Evolutionary conservation across 1,139 yeast genomes (phyloP).

Genomic region (Debaryomyces sp.): DNA sequence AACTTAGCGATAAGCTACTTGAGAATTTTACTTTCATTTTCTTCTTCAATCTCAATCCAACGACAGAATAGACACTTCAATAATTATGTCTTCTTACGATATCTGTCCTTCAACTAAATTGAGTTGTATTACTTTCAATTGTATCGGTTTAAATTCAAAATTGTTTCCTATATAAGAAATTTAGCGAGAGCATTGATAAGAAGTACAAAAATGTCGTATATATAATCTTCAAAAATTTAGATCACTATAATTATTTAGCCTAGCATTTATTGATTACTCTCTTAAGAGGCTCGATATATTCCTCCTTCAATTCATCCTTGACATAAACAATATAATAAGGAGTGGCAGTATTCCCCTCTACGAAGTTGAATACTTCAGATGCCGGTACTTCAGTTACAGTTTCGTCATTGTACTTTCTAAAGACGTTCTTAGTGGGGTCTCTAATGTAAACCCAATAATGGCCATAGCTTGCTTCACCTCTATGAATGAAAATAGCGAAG

Average conservation of each 20-base stretch:
- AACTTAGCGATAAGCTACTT: background rate
- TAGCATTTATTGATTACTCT: slow-evolving; percentile 31
- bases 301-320: slow-evolving; percentile 58
- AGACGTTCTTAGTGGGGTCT: slow-evolving; percentile 67
- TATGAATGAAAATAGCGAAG: slow-evolving; percentile 90
- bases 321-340: slow-evolving; percentile 91
- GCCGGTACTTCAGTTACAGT: slow-evolving; percentile 76
- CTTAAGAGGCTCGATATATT: slow-evolving; percentile 70
- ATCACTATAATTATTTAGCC: background rate
- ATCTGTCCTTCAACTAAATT: background rate
- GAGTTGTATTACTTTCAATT: background rate
- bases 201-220: slow-evolving; percentile 6
- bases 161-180: background rate
- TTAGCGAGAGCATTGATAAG: background rate
- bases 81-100: background rate
- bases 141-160: background rate
- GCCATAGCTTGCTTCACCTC: slow-evolving; percentile 96
- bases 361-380: slow-evolving; percentile 75
- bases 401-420: slow-evolving; percentile 93
- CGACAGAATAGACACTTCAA: background rate
- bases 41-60: background rate
- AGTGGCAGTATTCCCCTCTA: slow-evolving; percentile 80
- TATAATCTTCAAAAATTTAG: background rate
- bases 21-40: slow-evolving; percentile 2
- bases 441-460: slow-evolving; percentile 95